These are phyloP conservation scores for Trichoderma guizhouense DNA, from an alignment of 2,329 filamentous ascomycete genomes.

Conservation along the genomic window DNA sequence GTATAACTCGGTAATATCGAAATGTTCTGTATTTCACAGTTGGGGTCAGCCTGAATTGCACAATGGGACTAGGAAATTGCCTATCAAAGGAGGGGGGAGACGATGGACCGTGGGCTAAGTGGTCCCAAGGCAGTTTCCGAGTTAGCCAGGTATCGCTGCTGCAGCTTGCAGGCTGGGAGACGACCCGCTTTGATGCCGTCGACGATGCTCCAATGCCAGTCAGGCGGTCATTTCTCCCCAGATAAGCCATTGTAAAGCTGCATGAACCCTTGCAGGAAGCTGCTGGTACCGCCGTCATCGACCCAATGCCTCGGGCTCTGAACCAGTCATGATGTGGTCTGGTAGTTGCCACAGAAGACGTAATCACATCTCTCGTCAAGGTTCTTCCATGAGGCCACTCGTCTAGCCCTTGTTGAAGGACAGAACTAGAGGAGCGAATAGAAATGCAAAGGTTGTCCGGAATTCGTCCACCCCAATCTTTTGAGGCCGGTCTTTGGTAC, in stretches of 20 bases:
- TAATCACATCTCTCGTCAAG: not conserved
- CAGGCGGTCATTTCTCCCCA: slow-evolving; percentile 9
- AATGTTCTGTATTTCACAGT: not conserved
- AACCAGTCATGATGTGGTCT: not conserved
- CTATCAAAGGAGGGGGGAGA: not conserved
- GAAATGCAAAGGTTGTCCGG: not conserved
- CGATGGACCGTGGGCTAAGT: not conserved
- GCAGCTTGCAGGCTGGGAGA: not conserved
- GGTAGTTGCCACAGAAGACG: not conserved
- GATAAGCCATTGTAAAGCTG: slow-evolving; percentile 13
- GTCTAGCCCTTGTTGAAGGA: not conserved
- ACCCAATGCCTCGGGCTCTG: slow-evolving; percentile 11
- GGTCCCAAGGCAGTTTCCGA: not conserved
- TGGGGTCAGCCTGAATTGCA: not conserved
- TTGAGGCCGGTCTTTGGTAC: not conserved
- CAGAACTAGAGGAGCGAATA: not conserved
- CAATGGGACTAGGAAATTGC: not conserved
- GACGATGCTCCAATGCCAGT: slow-evolving; percentile 14
- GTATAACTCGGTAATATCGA: not conserved
- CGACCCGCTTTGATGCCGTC: slow-evolving; percentile 9
- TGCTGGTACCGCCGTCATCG: not conserved
- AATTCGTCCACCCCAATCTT: not conserved
- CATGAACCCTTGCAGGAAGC: slow-evolving; percentile 10
- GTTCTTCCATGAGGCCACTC: not conserved
- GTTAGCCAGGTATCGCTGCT: not conserved